These are phyloP conservation scores for Silene conica DNA, from an alignment of 148 eudicot genomes.

Conservation along the genomic window DNA sequence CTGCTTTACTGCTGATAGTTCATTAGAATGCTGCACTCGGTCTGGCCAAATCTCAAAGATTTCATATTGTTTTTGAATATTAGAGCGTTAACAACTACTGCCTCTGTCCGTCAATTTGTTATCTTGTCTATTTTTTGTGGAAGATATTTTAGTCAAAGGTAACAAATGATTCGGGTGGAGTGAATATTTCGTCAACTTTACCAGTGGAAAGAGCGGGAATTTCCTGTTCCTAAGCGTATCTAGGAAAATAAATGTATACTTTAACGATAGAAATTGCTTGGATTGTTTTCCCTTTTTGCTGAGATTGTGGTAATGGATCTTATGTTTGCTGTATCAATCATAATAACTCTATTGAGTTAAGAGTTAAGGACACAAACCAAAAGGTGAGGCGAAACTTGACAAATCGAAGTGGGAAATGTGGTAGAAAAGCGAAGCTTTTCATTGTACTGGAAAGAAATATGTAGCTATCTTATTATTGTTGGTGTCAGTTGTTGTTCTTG, in stretches of 20 bases:
- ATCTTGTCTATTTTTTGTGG: no score
- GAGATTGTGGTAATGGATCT: background rate
- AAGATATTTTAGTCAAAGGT: no score
- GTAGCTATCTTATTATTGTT: background rate
- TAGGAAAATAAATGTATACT: background rate
- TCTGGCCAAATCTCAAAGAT: background rate
- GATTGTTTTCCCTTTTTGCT: background rate
- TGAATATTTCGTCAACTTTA: background rate
- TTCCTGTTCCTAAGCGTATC: no score
- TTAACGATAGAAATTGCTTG: background rate
- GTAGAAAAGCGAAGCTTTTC: background rate
- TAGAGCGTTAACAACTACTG: background rate
- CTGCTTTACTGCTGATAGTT: no score
- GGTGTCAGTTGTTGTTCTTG: no score
- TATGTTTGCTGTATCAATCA: background rate
- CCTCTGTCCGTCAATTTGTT: no score
- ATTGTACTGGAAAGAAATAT: background rate
- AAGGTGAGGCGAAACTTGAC: background rate
- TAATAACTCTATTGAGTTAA: background rate
- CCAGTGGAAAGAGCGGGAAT: background rate
- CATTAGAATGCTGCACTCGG: background rate
- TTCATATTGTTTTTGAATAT: background rate
- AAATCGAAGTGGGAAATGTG: background rate
- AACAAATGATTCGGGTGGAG: no score
- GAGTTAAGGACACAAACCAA: background rate